These are phyloP conservation scores for Cyclospora cayetanensis DNA, from an alignment of 169 alveolate species.

Conservation along the genomic window DNA sequence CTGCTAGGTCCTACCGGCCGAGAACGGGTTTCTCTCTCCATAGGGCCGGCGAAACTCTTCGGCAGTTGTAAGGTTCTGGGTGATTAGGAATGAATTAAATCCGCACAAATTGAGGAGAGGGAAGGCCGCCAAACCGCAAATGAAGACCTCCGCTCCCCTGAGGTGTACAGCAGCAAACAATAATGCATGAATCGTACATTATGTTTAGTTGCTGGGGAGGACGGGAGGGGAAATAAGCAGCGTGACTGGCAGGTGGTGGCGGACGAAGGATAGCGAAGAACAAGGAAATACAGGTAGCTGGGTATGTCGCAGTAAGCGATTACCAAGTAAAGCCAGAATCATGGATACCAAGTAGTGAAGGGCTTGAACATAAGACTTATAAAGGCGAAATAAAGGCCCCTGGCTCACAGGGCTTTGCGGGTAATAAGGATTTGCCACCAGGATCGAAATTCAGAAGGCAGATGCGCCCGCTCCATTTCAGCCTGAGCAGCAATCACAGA, in stretches of 20 bases:
- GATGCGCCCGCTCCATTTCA: slow-evolving; percentile 54
- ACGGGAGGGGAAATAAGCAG: not conserved
- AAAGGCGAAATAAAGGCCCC: too few species aligned
- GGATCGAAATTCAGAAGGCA: not conserved
- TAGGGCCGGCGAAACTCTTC: slow-evolving; percentile 50
- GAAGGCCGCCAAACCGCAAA: slow-evolving; percentile 23
- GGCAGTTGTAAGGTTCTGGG: slow-evolving; percentile 51
- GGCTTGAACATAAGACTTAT: not conserved
- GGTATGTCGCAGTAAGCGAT: not conserved
- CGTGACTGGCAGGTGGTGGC: too few species aligned
- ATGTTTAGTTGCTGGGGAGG: not conserved
- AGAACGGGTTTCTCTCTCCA: slow-evolving; percentile 55
- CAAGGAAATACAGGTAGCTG: not conserved
- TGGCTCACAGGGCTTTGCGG: slow-evolving; percentile 25
- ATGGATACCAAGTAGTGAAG: not conserved
- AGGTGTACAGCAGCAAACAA: not conserved
- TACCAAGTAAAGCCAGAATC: not conserved
- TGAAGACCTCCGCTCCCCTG: slow-evolving; percentile 52
- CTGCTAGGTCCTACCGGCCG: slow-evolving; percentile 12
- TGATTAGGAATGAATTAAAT: slow-evolving; percentile 45
- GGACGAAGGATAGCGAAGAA: not conserved
- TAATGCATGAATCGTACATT: not conserved
- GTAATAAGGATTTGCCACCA: slow-evolving; percentile 16
- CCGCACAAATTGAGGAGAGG: slow-evolving; percentile 25
- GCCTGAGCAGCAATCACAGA: too few species aligned